Evolutionary conservation across 345 rosid genomes (phyloP), one percentile per base, ranked within the genome.

Genomic region (Corchorus olitorius): DNA sequence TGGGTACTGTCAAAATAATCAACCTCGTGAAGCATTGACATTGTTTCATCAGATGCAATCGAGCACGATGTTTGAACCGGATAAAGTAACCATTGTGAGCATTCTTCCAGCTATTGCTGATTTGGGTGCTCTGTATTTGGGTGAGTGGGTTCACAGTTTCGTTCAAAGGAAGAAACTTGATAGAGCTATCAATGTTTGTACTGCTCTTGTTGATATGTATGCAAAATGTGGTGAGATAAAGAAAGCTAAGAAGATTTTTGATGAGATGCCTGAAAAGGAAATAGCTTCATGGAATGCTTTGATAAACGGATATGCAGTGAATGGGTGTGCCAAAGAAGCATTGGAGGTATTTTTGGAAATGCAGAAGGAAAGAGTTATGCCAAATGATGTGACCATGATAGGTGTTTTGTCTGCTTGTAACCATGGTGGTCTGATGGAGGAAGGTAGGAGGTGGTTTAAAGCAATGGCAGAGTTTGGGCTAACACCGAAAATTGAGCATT

Each of bases 171-270:
- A 83, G 76, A 89, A 88, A 70, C 83, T 92, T 2, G 88, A 86
- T 79, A 78, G 75, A 75, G 83, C 79, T 70, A 83, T 61, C 77
- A 87, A 88, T 70, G 91, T 90, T 2, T 77, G 89, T 55, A 89
- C 92, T 17, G 91, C 94, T 16, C 88, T 94, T 61, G 81, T 94
- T 45, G 95, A 92, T 80, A 90, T 94, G 98, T 92, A 89, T 72
- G 88, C 94, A 11, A 92, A 94, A 82, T 90, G 92, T 22, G 97
- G 98, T 27, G 94, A 92, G 79, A 77, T 88, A 67, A 75, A 68
- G 34, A 80, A 80, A 65, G 97, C 95, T 7, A 85, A 70, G 80
- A 80, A 27, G 14, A 72, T 88, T 15, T 93, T 90, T 46, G 78
- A 82, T 69, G 82, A 77, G 80, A 84, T 86, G 86, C 72, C 74